Base-by-base conservation (phyloP, 2,329 filamentous ascomycete genomes). In the Hansfordia pulvinata region DNA sequence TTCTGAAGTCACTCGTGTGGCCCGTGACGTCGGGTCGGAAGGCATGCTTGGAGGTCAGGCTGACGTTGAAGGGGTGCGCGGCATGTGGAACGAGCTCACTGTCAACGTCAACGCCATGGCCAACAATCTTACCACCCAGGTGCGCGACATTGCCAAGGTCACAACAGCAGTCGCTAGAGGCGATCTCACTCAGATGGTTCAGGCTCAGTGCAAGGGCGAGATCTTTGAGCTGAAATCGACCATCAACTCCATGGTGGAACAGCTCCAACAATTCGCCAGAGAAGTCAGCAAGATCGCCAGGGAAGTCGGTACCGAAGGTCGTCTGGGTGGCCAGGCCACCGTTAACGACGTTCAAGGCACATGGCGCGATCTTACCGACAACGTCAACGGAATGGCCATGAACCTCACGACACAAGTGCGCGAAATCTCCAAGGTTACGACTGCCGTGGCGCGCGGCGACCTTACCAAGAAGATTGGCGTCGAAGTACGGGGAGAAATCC, bases 181-280 rank as follows among this genome's bases (percentile, higher is more conserved):
- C 56, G 90, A 98, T 51, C 65, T 98, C 42, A 94, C 86, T 26
- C 88, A 93, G 53, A 94, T 94, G 53, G 88, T 98, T 20, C 84
- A 93, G 52, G 86, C 86, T 34, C 84, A 83, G 46, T 88, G 81
- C 56, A 80, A 76, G 59, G 92, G 80, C 53, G 90, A 88, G 64
- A 96, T 86, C 44, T 80, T 76, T 48, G 84, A 82, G 59, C 78
- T 98, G 46, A 98, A 98, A 57, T 86, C 85, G 33, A 96, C 90
- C 24, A 98, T 96, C 62, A 98, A 98, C 57, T 90, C 82, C 50
- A 98, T 98, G 88, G 88, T 98, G 39, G 90, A 94, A 51, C 90
- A 94, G 52, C 64, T 98, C 31, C 84, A 93, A 47, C 86, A 94
- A 47, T 96, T 96, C 49, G 90, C 90, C 8, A 81, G 85, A 46